Evolutionary conservation across 2,329 filamentous ascomycete genomes (phyloP).

Genomic region (Decorospora gaudefroyi): DNA sequence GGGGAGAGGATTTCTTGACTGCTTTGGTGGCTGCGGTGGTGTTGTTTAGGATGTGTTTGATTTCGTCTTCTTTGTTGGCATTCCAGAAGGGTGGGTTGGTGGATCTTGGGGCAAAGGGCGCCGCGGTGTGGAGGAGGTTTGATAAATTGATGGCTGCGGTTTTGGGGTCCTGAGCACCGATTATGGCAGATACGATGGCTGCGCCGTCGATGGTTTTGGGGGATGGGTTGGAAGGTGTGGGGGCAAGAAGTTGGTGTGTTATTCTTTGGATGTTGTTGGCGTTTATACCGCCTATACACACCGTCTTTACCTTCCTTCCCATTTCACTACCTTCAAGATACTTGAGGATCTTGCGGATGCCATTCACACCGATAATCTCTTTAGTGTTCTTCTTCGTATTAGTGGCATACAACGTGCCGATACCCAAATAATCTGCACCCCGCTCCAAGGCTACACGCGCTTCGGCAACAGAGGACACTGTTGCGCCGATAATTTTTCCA

Average conservation of each 20-base stretch:
- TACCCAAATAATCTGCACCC: slow-evolving; percentile 88
- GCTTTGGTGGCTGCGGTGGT: slow-evolving; percentile 58
- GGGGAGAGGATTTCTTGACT: slow-evolving; percentile 67
- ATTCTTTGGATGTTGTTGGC: slow-evolving; percentile 73
- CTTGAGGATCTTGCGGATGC: slow-evolving; percentile 68
- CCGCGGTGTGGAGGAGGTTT: slow-evolving; percentile 55
- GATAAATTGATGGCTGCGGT: slow-evolving; percentile 64
- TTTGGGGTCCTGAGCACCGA: slow-evolving; percentile 71
- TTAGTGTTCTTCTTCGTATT: slow-evolving; percentile 84
- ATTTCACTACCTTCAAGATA: slow-evolving; percentile 56
- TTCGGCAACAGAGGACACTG: slow-evolving; percentile 75
- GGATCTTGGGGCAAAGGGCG: slow-evolving; percentile 32
- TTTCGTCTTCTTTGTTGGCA: slow-evolving; percentile 22
- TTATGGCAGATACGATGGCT: slow-evolving; percentile 86
- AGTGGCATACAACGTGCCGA: slow-evolving; percentile 88
- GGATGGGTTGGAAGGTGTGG: slow-evolving; percentile 25
- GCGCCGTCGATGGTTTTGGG: slow-evolving; percentile 74
- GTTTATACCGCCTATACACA: slow-evolving; percentile 91
- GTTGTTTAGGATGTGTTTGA: slow-evolving; percentile 18
- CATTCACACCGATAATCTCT: slow-evolving; percentile 73
- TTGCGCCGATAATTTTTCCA: slow-evolving; percentile 84
- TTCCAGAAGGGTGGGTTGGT: slow-evolving; percentile 23
- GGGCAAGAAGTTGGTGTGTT: slow-evolving; percentile 67
- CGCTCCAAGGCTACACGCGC: slow-evolving; percentile 70
- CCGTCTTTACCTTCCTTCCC: slow-evolving; percentile 54